Evolutionary conservation across 2,329 filamentous ascomycete species (phyloP).

Genomic region (Botrytis porri): DNA sequence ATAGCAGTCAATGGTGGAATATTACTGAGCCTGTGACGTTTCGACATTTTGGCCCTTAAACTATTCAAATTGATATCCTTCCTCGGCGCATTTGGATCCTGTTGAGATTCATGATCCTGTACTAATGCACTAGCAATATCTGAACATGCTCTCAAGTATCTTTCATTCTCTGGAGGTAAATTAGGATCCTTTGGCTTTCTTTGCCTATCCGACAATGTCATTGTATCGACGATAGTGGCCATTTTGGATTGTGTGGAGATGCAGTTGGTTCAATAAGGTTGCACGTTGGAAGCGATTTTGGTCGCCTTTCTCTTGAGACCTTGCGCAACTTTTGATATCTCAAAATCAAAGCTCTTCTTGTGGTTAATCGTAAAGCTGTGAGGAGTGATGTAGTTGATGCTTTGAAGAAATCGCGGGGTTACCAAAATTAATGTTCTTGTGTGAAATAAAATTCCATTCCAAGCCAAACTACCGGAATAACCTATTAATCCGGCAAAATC

Average conservation of each 20-base stretch:
- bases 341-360: too few species aligned
- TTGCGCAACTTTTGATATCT: background rate
- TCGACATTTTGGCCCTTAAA: constrained; percentile 80
- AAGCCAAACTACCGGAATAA: background rate
- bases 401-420: constrained; percentile 8
- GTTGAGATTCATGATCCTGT: constrained; percentile 83
- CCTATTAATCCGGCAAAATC: constrained; percentile 8
- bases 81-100: constrained; percentile 67
- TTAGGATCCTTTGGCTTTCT: constrained; percentile 66
- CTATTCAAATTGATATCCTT: constrained; percentile 92
- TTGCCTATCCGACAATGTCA: constrained; percentile 50
- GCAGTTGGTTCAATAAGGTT: background rate
- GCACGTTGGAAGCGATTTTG: background rate
- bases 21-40: constrained; percentile 85
- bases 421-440: constrained; percentile 4
- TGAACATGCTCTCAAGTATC: constrained; percentile 89
- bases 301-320: background rate
- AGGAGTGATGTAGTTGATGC: background rate
- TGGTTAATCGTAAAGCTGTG: background rate
- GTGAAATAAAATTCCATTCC: constrained; percentile 10
- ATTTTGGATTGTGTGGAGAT: constrained; percentile 41
- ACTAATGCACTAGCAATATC: constrained; percentile 93
- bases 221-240: constrained; percentile 60
- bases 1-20: constrained; percentile 94
- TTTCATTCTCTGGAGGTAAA: constrained; percentile 87